Percentiles rank a stretch among this genome's conserved stretches.
These are phyloP conservation scores for Scheffersomyces quercinus DNA, from an alignment of 1,139 yeast genomes.

Conservation along the genomic window DNA sequence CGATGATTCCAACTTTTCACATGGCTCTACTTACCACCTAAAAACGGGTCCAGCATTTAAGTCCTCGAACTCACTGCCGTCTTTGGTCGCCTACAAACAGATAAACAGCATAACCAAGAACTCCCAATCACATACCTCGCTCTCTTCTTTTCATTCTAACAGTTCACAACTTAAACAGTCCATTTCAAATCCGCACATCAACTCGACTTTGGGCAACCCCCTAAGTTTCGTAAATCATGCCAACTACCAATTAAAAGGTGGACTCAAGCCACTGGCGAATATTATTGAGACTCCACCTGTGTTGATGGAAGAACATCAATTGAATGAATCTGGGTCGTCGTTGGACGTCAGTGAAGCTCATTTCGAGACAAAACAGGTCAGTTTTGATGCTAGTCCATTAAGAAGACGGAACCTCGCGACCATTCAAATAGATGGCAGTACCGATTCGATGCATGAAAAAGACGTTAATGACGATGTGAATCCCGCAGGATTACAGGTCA, in stretches of 20 bases:
- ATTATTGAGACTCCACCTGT: neutral
- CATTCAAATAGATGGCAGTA: neutral
- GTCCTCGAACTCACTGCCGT: conserved; percentile 7
- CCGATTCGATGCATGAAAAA: neutral
- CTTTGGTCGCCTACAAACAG: conserved; percentile 3
- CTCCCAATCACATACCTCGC: conserved; percentile 9
- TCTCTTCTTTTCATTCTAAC: conserved; percentile 7
- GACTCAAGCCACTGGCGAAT: too few species aligned
- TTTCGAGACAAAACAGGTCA: conserved; percentile 19
- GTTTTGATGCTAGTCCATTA: conserved; percentile 10
- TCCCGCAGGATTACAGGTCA: neutral
- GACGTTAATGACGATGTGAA: too few species aligned
- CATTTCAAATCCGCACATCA: neutral
- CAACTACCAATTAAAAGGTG: too few species aligned
- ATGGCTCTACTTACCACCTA: conserved; percentile 4
- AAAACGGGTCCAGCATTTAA: conserved; percentile 2
- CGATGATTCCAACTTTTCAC: conserved; percentile 6
- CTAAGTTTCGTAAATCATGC: too few species aligned
- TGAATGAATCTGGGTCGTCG: conserved; percentile 15
- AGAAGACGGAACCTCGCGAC: neutral
- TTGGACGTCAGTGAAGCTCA: conserved; percentile 14
- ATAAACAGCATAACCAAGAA: neutral
- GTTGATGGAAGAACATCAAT: neutral
- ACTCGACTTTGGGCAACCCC: neutral
- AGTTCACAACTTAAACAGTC: conserved; percentile 3